Base-by-base conservation (phyloP, 306 rosid genomes). In the Ziziphus jujuba region DNA sequence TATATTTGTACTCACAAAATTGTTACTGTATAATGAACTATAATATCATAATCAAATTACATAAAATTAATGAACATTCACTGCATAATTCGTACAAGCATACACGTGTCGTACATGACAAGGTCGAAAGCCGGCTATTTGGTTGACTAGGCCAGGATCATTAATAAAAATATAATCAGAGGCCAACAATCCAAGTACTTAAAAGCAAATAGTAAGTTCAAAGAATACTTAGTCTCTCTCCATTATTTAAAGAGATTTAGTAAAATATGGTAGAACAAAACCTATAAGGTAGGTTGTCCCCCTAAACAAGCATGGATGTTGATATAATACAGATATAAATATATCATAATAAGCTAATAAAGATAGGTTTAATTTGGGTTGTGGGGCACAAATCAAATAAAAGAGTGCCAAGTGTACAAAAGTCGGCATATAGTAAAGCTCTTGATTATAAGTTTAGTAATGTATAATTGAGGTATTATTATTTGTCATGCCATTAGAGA, bases 51-150 rank as follows among this genome's bases (percentile, higher is more conserved):
- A 44, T 65, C 53, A 65, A 22, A 24, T 19, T 71, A 52, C 53
- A 71, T 9, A 38, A 36, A 51, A 35, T 60, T 54, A 56, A 61
- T 56, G 28, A 40, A 51, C 9, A 23, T 8, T 28, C 19, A 19
- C 43, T 17, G 7, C 38, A 28, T 21, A 28, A 14, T 38, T 38
- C 73, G 20, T 22, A 63, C 60, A 69, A 22, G 65, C 36, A 38
- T 21, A 58, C 69, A 76, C 68, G 70, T 79, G 87, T 66, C 61
- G 19, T 3, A 35, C 82, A 79, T 79, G 87, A 76, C 66, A 55
- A 73, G 71, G 59, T 57, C 38, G 36, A 40, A 28, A 72, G 68
- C 61, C 61, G 69, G 75, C 40, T 22, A 14, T 14, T 1, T 40
- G 51, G 72, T 67, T 75, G 84, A 72, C 74, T 48, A 25, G 2